Percentiles rank a stretch among this genome's conserved stretches.
phyloP scores from a whole-genome alignment of 345 rosid genomes.

The Pistacia vera region DNA sequence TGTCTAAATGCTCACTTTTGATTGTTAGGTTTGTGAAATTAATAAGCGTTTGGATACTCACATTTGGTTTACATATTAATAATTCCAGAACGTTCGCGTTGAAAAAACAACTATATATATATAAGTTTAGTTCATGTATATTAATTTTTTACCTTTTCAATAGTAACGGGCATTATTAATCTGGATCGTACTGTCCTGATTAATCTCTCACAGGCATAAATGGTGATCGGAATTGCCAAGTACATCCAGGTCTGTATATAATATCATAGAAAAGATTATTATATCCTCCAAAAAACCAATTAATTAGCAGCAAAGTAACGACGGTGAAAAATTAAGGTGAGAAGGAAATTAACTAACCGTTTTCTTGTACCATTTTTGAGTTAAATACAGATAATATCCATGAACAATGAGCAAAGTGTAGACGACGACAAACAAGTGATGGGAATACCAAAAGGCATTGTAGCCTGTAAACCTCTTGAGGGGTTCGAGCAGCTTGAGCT shows the following conservation, averaged over 20 bases:
- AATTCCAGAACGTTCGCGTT: no score
- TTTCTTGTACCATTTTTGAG: slow-evolving; percentile 53
- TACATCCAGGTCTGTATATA: slow-evolving; percentile 70
- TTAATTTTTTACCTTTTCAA: no score
- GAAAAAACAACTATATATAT: no score
- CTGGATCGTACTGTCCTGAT: slow-evolving; percentile 47
- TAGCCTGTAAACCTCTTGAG: no score
- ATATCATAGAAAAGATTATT: not conserved
- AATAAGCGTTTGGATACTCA: no score
- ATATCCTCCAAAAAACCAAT: not conserved
- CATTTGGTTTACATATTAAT: no score
- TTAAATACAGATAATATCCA: slow-evolving; percentile 56
- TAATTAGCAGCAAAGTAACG: not conserved
- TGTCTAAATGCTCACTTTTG: no score
- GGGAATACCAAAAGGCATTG: no score
- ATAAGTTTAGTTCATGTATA: no score
- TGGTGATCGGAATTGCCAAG: slow-evolving; percentile 50
- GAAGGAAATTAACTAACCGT: slow-evolving; percentile 39
- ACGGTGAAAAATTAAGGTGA: not conserved
- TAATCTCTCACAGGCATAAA: slow-evolving; percentile 47
- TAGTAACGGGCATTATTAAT: slow-evolving; percentile 53
- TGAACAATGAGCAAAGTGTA: slow-evolving; percentile 67
- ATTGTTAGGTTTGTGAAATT: no score
- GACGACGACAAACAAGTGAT: slow-evolving; percentile 54
- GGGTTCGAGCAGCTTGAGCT: slow-evolving; percentile 6